Percentiles rank a stretch among this genome's conserved stretches.
Evolutionary conservation across 2,329 filamentous ascomycete species (phyloP).

Genomic region (Phyllosticta capitalensis): DNA sequence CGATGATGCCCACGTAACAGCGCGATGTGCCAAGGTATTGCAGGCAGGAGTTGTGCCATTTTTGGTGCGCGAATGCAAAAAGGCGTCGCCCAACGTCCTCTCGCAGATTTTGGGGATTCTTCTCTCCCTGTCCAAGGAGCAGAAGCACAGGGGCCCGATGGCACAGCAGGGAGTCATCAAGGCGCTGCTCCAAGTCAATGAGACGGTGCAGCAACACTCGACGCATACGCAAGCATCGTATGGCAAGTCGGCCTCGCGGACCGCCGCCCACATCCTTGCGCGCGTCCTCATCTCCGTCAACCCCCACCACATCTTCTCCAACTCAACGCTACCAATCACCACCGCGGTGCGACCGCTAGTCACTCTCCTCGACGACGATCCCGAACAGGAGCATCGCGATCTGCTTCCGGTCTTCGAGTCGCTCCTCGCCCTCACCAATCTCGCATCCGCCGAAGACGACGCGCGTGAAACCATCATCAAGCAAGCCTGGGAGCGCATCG

Average conservation of each 20-base stretch:
- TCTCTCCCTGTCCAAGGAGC: constrained; percentile 64
- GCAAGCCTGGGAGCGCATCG: constrained; percentile 60
- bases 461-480: constrained; percentile 62
- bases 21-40: constrained; percentile 69
- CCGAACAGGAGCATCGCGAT: constrained; percentile 50
- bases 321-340: constrained; percentile 59
- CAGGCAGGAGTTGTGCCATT: constrained; percentile 68
- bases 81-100: constrained; percentile 60
- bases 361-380: constrained; percentile 60
- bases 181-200: constrained; percentile 64
- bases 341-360: constrained; percentile 77
- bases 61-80: constrained; percentile 66
- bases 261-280: constrained; percentile 70
- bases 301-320: constrained; percentile 74
- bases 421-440: constrained; percentile 85
- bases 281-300: constrained; percentile 82
- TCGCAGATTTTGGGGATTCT: constrained; percentile 68
- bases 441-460: constrained; percentile 63
- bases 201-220: constrained; percentile 47
- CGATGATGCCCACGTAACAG: constrained; percentile 63
- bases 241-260: constrained; percentile 36
- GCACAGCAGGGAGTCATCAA: constrained; percentile 92
- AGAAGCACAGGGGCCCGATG: constrained; percentile 64
- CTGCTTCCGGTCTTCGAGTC: constrained; percentile 84
- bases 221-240: constrained; percentile 22